A percentile compares a stretch with the other conserved stretches of the same genome.
Evolutionary conservation across 1,284 basidiomycete species (phyloP).

Genomic region (Serendipita sp.): DNA sequence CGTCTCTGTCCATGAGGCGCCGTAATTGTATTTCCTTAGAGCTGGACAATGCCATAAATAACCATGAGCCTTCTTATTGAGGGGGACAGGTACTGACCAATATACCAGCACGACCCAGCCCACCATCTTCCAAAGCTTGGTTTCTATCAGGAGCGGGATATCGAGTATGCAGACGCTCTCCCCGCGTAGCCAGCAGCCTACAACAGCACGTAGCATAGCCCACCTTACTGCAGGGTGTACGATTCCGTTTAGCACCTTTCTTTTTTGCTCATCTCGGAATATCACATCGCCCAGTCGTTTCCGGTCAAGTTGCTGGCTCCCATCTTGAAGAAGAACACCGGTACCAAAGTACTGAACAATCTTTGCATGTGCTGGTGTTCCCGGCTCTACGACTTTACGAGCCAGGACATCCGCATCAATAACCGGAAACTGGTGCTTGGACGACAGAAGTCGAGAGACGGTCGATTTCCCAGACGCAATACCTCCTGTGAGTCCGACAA

Average conservation of each 20-base stretch:
- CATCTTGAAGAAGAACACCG: conserved; percentile 52
- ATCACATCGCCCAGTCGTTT: conserved; percentile 74
- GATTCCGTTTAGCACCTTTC: conserved; percentile 68
- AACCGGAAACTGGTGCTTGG: conserved; percentile 50
- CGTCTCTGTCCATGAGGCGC: conserved; percentile 60
- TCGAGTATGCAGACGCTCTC: conserved; percentile 74
- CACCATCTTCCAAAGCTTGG: conserved; percentile 74
- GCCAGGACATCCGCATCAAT: conserved; percentile 90
- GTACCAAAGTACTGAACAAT: conserved; percentile 64
- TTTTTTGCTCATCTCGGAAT: conserved; percentile 63
- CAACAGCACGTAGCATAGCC: conserved; percentile 57
- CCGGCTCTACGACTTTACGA: conserved; percentile 76
- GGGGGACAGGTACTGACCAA: conserved; percentile 39
- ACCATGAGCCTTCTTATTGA: conserved; percentile 6
- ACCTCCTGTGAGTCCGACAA: conserved; percentile 90
- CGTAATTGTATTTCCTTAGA: conserved; percentile 64
- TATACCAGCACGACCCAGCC: conserved; percentile 80
- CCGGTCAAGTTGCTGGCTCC: conserved; percentile 52
- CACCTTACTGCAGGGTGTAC: conserved; percentile 80
- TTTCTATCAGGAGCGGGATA: conserved; percentile 88
- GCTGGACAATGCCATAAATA: conserved; percentile 24
- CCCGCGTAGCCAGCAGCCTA: conserved; percentile 66
- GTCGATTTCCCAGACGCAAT: conserved; percentile 96
- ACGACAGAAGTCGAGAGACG: conserved; percentile 62
- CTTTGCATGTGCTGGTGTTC: conserved; percentile 54